A percentile compares a stretch with the other conserved stretches of the same genome.
Conservation (phyloP, 2,329 filamentous ascomycete species). For the Knufia petricola region DNA sequence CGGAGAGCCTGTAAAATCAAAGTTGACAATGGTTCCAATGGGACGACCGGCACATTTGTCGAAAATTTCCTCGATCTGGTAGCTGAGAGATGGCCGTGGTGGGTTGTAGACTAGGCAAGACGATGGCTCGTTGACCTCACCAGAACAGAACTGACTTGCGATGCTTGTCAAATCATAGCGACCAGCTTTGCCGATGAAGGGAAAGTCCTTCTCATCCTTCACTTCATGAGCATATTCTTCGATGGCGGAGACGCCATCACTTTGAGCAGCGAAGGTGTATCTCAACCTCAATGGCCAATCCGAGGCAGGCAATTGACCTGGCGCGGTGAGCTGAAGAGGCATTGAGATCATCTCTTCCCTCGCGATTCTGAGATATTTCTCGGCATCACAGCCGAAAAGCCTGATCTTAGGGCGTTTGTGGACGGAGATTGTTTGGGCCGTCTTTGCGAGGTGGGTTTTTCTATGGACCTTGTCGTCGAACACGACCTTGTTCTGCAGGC, state of each 20-base stretch:
- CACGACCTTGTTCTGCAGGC: conserved; percentile 72
- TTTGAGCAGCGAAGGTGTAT: conserved; percentile 73
- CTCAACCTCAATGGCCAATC: conserved; percentile 62
- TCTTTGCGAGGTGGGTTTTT: conserved; percentile 46
- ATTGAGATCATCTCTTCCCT: conserved; percentile 57
- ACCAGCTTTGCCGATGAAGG: conserved; percentile 64
- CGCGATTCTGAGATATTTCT: conserved; percentile 72
- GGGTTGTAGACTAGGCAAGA: conserved; percentile 91
- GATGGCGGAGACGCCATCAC: conserved; percentile 55
- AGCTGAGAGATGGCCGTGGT: conserved; percentile 66
- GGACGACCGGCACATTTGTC: conserved; percentile 94
- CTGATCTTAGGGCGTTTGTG: conserved; percentile 72
- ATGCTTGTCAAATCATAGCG: conserved; percentile 78
- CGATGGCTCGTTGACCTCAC: conserved; percentile 84
- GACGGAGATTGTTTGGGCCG: conserved; percentile 71
- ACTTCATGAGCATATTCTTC: conserved; percentile 46
- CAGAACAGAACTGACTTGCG: conserved; percentile 69
- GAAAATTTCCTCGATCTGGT: conserved; percentile 71
- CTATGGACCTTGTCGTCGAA: conserved; percentile 40
- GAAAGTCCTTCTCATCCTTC: conserved; percentile 25
- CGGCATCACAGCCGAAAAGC: conserved; percentile 65
- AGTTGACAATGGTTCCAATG: conserved; percentile 76
- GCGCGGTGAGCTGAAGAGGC: conserved; percentile 51
- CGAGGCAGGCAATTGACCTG: conserved; percentile 50
- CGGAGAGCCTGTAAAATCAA: conserved; percentile 85